These are phyloP conservation scores for Vigna mungo DNA, from an alignment of 306 rosid genomes.

Conservation along the genomic window DNA sequence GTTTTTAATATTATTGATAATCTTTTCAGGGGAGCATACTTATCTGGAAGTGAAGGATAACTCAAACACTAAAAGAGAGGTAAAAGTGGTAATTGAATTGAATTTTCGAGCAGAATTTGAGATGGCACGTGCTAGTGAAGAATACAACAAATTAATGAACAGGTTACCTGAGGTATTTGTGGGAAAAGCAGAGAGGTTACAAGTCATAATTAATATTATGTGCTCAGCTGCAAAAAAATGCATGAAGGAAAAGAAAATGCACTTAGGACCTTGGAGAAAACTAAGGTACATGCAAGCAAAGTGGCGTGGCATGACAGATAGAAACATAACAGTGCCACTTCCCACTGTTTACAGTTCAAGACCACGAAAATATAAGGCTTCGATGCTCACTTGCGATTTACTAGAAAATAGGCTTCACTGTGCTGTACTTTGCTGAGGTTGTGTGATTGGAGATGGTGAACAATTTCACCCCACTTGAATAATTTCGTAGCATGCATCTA, in stretches of 20 bases:
- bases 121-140: slow-evolving; percentile 75
- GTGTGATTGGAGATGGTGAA: no score
- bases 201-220: slow-evolving; percentile 59
- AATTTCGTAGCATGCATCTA: no score
- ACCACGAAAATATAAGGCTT: slow-evolving; percentile 59
- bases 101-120: slow-evolving; percentile 77
- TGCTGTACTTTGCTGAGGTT: no score
- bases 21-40: slow-evolving; percentile 68
- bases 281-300: slow-evolving; percentile 82
- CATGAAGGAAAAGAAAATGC: slow-evolving; percentile 92
- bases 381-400: slow-evolving; percentile 78
- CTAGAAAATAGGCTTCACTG: slow-evolving; percentile 49
- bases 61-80: slow-evolving; percentile 49
- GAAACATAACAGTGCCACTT: slow-evolving; percentile 43
- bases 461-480: no score
- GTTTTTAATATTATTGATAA: not conserved
- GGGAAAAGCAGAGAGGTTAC: slow-evolving; percentile 72
- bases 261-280: slow-evolving; percentile 88
- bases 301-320: slow-evolving; percentile 71
- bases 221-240: slow-evolving; percentile 75
- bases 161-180: slow-evolving; percentile 70
- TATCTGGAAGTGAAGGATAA: slow-evolving; percentile 72
- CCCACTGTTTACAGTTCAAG: slow-evolving; percentile 44
- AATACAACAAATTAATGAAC: slow-evolving; percentile 62
- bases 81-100: slow-evolving; percentile 72